phyloP scores from a whole-genome alignment of 331 rosid species.

The Quercus lobata region DNA sequence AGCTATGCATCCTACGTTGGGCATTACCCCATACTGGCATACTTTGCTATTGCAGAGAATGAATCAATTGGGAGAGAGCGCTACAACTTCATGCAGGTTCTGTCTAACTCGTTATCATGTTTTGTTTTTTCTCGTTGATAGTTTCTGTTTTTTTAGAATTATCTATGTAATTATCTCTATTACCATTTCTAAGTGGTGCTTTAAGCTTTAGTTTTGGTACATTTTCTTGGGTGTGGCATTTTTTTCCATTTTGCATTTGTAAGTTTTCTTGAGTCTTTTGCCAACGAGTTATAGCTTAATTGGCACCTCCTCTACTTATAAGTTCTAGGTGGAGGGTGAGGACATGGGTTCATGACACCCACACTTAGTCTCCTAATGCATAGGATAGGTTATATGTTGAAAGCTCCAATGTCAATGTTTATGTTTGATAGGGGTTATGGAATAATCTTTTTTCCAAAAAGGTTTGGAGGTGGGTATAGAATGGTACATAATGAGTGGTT shows the following conservation, averaged over 20 bases:
- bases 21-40: conserved; percentile 73
- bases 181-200: not conserved
- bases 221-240: not conserved
- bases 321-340: too few species aligned
- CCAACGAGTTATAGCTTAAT: too few species aligned
- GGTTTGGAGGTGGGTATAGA: too few species aligned
- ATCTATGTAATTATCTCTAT: not conserved
- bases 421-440: not conserved
- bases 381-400: not conserved
- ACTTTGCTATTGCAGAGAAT: conserved; percentile 83
- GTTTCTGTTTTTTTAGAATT: not conserved
- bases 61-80: conserved; percentile 93
- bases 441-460: too few species aligned
- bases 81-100: conserved; percentile 89
- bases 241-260: not conserved
- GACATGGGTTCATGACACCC: too few species aligned
- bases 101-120: not conserved
- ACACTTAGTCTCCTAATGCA: not conserved
- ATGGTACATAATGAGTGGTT: too few species aligned
- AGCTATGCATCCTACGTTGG: conserved; percentile 94
- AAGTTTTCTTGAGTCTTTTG: not conserved
- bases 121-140: not conserved
- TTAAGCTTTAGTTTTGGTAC: not conserved
- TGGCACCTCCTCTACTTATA: too few species aligned
- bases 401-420: not conserved